phyloP scores from a whole-genome alignment of 352 stramenopile genomes.

The Phytophthora sp. region DNA sequence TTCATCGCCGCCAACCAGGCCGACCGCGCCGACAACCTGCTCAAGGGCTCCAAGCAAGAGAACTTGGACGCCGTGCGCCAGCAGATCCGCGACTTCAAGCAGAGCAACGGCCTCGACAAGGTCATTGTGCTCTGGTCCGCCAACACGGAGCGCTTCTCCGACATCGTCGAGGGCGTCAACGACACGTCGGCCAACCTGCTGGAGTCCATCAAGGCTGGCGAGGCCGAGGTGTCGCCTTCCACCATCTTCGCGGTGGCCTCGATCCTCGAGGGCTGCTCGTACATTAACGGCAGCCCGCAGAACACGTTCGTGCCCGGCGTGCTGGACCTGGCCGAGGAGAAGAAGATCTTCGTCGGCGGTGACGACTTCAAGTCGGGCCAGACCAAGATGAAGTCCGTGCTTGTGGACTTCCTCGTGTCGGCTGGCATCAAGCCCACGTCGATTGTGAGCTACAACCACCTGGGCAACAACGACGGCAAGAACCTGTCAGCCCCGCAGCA shows the following conservation, averaged over 20 bases:
- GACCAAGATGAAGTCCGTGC: constrained; percentile 99
- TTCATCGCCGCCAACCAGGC: constrained; percentile 99
- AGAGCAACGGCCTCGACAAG: constrained; percentile 95
- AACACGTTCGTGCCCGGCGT: constrained; percentile 99
- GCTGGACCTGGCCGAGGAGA: constrained; percentile 93
- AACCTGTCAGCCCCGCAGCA: constrained; percentile 98
- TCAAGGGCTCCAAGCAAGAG: constrained; percentile 97
- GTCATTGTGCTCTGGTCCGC: constrained; percentile 99
- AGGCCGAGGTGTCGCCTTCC: constrained; percentile 96
- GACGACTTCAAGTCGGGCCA: constrained; percentile 99
- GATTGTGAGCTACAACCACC: constrained; percentile 99
- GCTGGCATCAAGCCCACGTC: constrained; percentile 99
- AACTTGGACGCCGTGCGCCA: constrained; percentile 93
- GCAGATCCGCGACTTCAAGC: constrained; percentile 98
- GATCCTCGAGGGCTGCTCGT: constrained; percentile 98
- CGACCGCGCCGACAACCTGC: constrained; percentile 97
- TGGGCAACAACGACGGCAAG: constrained; percentile 99
- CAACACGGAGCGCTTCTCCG: constrained; percentile 99
- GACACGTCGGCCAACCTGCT: constrained; percentile 98
- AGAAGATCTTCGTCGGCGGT: constrained; percentile 97
- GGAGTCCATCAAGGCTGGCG: constrained; percentile 94
- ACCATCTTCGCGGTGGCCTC: constrained; percentile 98
- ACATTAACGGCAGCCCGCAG: constrained; percentile 99
- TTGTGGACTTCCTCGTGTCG: constrained; percentile 99
- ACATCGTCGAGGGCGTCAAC: constrained; percentile 98